Conservation (phyloP, 139 green algal species). For the Asterochloris erici region DNA sequence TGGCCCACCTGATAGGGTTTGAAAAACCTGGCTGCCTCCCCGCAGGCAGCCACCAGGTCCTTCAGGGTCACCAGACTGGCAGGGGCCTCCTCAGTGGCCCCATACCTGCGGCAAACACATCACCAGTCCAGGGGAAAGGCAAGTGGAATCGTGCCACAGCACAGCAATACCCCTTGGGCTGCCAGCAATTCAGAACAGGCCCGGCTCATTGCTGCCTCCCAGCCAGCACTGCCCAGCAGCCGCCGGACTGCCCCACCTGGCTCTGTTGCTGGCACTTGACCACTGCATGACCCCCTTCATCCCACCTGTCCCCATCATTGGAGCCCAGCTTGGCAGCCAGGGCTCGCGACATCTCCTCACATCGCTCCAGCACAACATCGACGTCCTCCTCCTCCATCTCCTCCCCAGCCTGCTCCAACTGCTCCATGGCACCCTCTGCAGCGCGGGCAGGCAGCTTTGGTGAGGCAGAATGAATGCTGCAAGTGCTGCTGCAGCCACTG, state of each 20-base stretch:
- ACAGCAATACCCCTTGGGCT: not conserved
- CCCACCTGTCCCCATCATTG: slow-evolving; percentile 20
- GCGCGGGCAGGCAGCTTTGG: too few species aligned
- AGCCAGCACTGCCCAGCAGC: slow-evolving; percentile 8
- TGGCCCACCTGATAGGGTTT: slow-evolving; percentile 79
- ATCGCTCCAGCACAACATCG: slow-evolving; percentile 40
- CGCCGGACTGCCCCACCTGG: not conserved
- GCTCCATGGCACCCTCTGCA: not conserved
- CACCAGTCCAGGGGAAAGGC: not conserved
- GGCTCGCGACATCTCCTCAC: slow-evolving; percentile 41
- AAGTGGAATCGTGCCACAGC: not conserved
- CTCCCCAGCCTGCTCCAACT: slow-evolving; percentile 14
- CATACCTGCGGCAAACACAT: not conserved
- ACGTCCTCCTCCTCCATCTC: slow-evolving; percentile 35
- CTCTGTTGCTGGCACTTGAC: not conserved
- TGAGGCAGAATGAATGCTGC: too few species aligned
- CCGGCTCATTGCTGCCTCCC: slow-evolving; percentile 21
- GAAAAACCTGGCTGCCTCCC: slow-evolving; percentile 47
- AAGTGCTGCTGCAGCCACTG: too few species aligned
- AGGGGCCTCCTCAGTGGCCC: not conserved
- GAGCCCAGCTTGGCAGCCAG: slow-evolving; percentile 30
- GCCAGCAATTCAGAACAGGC: slow-evolving; percentile 1
- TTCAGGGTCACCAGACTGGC: slow-evolving; percentile 29
- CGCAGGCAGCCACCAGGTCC: slow-evolving; percentile 50
- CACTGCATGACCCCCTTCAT: not conserved